Conservation (phyloP, 1,139 yeast species). For the Groenewaldozyma auringiensis region DNA sequence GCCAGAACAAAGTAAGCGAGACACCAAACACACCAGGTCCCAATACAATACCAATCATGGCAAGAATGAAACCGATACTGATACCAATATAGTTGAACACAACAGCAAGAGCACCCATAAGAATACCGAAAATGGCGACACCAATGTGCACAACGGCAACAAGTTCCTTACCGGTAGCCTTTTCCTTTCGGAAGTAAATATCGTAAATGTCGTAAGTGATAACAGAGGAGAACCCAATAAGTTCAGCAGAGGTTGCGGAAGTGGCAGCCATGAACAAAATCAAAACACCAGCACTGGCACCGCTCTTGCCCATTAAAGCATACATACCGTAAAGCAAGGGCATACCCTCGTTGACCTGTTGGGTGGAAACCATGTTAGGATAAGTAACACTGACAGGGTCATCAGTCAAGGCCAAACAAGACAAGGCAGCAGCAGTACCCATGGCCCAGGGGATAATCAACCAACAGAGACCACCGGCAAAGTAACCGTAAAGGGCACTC, state of each 20-base stretch:
- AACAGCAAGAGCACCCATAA: conserved; percentile 75
- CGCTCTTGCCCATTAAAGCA: conserved; percentile 74
- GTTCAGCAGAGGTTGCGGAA: conserved; percentile 56
- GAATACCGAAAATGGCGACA: conserved; percentile 54
- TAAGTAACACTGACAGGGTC: conserved; percentile 68
- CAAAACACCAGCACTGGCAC: conserved; percentile 74
- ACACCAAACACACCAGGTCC: conserved; percentile 79
- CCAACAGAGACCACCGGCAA: conserved; percentile 82
- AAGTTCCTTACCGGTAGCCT: conserved; percentile 62
- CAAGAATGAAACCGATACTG: conserved; percentile 58
- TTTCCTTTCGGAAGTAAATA: conserved; percentile 58
- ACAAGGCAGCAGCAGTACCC: conserved; percentile 57
- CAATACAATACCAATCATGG: conserved; percentile 76
- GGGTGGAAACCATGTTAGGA: conserved; percentile 52
- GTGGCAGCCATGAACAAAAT: conserved; percentile 74
- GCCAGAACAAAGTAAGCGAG: conserved; percentile 60
- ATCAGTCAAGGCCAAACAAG: conserved; percentile 62
- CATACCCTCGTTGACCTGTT: conserved; percentile 67
- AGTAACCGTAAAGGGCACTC: conserved; percentile 76
- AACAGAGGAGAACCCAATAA: conserved; percentile 78
- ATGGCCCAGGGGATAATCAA: conserved; percentile 71
- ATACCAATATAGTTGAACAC: conserved; percentile 74
- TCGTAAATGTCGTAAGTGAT: conserved; percentile 77
- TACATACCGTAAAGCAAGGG: conserved; percentile 80
- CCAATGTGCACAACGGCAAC: conserved; percentile 58